phyloP scores from a whole-genome alignment of 176 grass and related monocot species.

The Phoenix roebelenii region DNA sequence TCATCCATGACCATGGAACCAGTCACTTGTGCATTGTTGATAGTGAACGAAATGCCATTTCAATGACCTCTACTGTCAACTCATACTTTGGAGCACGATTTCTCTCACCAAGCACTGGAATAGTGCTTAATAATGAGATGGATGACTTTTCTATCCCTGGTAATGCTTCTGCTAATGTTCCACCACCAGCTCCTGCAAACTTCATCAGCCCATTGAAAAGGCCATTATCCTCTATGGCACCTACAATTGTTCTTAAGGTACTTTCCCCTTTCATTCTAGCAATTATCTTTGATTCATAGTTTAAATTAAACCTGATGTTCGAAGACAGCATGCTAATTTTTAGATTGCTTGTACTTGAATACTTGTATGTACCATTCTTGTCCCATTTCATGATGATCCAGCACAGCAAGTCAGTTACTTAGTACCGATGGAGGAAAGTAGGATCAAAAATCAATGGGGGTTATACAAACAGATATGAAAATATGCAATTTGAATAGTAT shows the following conservation, averaged over 20 bases:
- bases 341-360: too few relatives aligned
- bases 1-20: conserved; percentile 77
- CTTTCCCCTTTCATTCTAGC: too few relatives aligned
- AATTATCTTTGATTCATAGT: conserved; percentile 1
- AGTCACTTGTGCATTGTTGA: conserved; percentile 77
- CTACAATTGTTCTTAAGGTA: conserved; percentile 72
- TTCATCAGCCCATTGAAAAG: conserved; percentile 74
- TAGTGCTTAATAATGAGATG: conserved; percentile 96
- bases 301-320: too few relatives aligned
- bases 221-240: conserved; percentile 78
- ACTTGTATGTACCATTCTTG: too few relatives aligned
- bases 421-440: too few relatives aligned
- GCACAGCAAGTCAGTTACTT: too few relatives aligned
- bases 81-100: conserved; percentile 75
- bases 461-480: too few relatives aligned
- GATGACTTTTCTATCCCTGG: conserved; percentile 85
- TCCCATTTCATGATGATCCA: too few relatives aligned
- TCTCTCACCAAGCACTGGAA: conserved; percentile 61
- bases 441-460: too few relatives aligned
- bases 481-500: too few relatives aligned
- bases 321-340: too few relatives aligned
- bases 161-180: conserved; percentile 30
- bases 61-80: conserved; percentile 79
- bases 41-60: conserved; percentile 62
- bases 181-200: conserved; percentile 58